These are phyloP conservation scores for Kalaharituber pfeilii DNA, from an alignment of 2,329 filamentous ascomycete species.

Conservation along the genomic window DNA sequence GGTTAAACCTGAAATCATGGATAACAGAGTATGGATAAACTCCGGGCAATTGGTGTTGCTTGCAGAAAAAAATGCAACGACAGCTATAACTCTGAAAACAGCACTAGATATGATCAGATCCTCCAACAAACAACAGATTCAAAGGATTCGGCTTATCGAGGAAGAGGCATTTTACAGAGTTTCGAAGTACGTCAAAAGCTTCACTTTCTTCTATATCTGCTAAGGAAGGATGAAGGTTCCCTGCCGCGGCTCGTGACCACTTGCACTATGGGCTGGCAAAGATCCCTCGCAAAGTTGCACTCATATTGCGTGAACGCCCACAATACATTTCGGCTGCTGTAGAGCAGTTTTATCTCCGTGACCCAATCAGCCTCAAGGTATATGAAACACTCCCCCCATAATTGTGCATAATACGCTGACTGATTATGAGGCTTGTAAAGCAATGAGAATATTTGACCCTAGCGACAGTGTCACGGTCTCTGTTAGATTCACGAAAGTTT, in stretches of 20 bases:
- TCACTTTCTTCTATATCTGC: not conserved
- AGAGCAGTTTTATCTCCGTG: constrained; percentile 83
- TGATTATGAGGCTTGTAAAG: constrained; percentile 15
- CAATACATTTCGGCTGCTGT: constrained; percentile 64
- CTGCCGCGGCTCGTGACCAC: constrained; percentile 41
- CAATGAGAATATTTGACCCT: constrained; percentile 43
- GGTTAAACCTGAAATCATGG: constrained; percentile 79
- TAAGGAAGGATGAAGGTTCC: constrained; percentile 40
- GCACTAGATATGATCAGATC: constrained; percentile 45
- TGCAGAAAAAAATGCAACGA: not conserved
- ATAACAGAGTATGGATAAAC: constrained; percentile 79
- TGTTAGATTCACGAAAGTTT: constrained; percentile 67
- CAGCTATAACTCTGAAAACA: constrained; percentile 41
- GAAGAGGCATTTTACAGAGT: constrained; percentile 81
- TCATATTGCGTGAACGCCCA: constrained; percentile 57
- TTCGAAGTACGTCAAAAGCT: constrained; percentile 9
- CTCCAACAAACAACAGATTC: constrained; percentile 37
- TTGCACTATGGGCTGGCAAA: constrained; percentile 58
- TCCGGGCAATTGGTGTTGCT: constrained; percentile 42
- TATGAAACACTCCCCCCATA: constrained; percentile 30
- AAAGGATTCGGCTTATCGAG: constrained; percentile 60
- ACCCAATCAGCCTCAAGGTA: constrained; percentile 48
- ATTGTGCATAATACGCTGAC: constrained; percentile 30
- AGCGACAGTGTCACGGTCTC: constrained; percentile 63
- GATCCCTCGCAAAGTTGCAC: constrained; percentile 66